Evolutionary conservation across 306 rosid genomes (phyloP).

Genomic region (Lathyrus oleraceus): DNA sequence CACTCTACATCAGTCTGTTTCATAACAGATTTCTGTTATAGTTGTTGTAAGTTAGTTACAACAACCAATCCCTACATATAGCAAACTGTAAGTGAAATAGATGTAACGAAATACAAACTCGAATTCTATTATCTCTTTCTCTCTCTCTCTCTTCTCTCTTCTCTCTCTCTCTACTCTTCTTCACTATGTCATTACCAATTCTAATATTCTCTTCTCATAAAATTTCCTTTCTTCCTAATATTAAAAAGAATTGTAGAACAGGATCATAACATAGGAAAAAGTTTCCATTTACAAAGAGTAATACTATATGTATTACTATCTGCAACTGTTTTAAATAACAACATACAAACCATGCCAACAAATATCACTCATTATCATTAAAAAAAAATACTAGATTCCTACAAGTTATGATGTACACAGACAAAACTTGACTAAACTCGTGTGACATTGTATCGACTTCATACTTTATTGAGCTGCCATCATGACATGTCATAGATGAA

Average conservation of each 20-base stretch:
- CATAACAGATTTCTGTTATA: too few species aligned
- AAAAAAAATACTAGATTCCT: not conserved
- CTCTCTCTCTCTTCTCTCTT: too few species aligned
- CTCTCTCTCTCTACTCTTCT: too few species aligned
- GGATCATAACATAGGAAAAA: not conserved
- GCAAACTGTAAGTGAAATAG: too few species aligned
- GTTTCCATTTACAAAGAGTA: not conserved
- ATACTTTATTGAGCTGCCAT: not conserved
- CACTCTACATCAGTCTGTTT: too few species aligned
- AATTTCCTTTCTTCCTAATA: not conserved
- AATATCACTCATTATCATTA: not conserved
- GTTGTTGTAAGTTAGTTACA: too few species aligned
- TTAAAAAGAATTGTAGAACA: not conserved
- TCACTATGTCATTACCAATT: too few species aligned
- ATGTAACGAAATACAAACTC: too few species aligned
- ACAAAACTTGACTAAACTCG: not conserved
- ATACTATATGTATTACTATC: not conserved
- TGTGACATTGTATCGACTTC: not conserved
- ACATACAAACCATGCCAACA: not conserved
- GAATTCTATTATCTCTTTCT: too few species aligned
- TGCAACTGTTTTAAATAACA: slow-evolving; percentile 1
- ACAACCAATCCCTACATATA: too few species aligned
- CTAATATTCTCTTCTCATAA: not conserved
- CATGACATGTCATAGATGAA: not conserved
- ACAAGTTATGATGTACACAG: not conserved